Conservation (phyloP, 495 filamentous ascomycete species). For the Talaromyces wortmannii region DNA sequence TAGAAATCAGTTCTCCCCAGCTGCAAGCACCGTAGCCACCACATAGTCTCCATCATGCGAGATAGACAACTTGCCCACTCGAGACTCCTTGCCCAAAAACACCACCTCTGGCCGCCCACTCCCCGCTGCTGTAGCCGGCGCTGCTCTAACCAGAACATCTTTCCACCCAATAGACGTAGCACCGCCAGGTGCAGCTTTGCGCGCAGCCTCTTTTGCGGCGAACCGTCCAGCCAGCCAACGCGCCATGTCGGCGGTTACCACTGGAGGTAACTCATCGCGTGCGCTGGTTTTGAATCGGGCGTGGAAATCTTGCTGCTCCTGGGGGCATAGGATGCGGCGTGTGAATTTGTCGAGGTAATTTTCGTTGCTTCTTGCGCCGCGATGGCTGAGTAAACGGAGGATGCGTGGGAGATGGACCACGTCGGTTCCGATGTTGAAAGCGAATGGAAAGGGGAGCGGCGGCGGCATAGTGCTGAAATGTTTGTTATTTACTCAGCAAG, state of each 20-base stretch:
- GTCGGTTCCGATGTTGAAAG: constrained; percentile 44
- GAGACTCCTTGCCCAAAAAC: constrained; percentile 21
- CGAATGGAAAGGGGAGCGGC: constrained; percentile 29
- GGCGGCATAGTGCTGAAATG: constrained; percentile 9
- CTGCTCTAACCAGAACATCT: constrained; percentile 30
- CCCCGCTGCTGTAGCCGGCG: constrained; percentile 6
- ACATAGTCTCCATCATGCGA: constrained; percentile 58
- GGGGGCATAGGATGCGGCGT: constrained; percentile 40
- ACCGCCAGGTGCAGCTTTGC: constrained; percentile 38
- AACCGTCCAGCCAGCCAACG: constrained; percentile 43
- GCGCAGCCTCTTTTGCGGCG: constrained; percentile 41
- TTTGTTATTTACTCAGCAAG: too few species aligned
- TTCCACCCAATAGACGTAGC: constrained; percentile 27
- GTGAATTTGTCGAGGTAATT: constrained; percentile 42
- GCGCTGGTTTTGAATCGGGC: constrained; percentile 20
- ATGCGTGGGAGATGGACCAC: constrained; percentile 49
- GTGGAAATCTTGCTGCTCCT: constrained; percentile 34
- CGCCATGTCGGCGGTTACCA: constrained; percentile 29
- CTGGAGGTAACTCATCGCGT: constrained; percentile 9
- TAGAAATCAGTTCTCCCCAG: constrained; percentile 14
- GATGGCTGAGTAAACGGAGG: constrained; percentile 32
- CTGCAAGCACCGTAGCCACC: constrained; percentile 44
- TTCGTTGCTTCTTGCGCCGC: constrained; percentile 5
- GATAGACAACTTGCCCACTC: constrained; percentile 39
- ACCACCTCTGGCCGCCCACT: constrained; percentile 34